Percentiles rank a stretch among this genome's conserved stretches.
These are phyloP conservation scores for Hanseniaspora singularis DNA, from an alignment of 805 yeast species.

Conservation along the genomic window DNA sequence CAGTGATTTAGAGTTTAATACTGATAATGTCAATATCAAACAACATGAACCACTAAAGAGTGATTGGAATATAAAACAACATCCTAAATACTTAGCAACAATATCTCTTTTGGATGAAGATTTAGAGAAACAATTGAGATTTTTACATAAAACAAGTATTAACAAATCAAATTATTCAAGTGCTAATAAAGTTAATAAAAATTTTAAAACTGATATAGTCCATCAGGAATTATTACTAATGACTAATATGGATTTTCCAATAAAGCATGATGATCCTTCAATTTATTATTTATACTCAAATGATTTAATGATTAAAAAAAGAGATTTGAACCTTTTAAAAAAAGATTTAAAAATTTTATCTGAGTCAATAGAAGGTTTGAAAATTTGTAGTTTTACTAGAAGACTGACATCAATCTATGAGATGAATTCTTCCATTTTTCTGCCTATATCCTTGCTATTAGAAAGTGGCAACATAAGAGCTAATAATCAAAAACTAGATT, in stretches of 20 bases:
- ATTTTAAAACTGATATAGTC: constrained; percentile 11
- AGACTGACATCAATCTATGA: constrained; percentile 12
- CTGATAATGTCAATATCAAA: too few species aligned
- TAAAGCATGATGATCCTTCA: constrained; percentile 1
- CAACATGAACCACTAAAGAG: too few species aligned
- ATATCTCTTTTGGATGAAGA: not conserved
- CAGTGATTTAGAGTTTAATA: too few species aligned
- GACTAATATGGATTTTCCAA: constrained; percentile 1
- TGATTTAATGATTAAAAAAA: constrained; percentile 6
- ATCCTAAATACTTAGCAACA: constrained; percentile 6
- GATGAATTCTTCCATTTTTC: constrained; percentile 3
- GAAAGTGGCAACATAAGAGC: not conserved
- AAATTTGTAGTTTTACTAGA: constrained; percentile 3
- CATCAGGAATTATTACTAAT: constrained; percentile 2
- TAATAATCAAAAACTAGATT: not conserved
- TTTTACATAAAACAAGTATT: not conserved
- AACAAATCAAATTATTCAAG: constrained; percentile 1
- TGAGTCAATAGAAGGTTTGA: not conserved
- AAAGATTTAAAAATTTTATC: not conserved
- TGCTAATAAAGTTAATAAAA: constrained; percentile 5
- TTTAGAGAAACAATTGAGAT: constrained; percentile 1
- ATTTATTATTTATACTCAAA: not conserved
- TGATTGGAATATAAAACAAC: too few species aligned
- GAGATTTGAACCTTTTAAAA: not conserved
- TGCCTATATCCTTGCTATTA: constrained; percentile 1